phyloP scores from a whole-genome alignment of 768 basidiomycete genomes.

The Tulasnella calospora region DNA sequence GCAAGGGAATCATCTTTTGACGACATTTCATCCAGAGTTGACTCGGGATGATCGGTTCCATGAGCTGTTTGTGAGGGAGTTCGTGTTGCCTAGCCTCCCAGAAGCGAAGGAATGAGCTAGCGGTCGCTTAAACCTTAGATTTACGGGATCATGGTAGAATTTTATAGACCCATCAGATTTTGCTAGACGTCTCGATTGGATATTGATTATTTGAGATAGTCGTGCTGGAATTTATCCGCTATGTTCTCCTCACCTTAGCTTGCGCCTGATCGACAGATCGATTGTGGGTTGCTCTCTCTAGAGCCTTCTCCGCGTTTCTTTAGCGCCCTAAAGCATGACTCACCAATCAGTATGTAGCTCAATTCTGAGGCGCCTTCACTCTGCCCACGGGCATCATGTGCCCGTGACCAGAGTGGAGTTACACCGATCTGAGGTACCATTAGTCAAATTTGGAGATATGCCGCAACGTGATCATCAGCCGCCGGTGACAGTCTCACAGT shows the following conservation, averaged over 20 bases:
- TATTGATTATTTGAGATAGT: background rate
- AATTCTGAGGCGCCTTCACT: background rate
- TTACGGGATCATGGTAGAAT: background rate
- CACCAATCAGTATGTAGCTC: background rate
- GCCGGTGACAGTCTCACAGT: background rate
- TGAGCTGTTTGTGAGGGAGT: constrained; percentile 79
- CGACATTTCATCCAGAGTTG: constrained; percentile 92
- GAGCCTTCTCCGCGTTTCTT: background rate
- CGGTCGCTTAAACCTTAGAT: background rate
- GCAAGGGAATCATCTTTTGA: constrained; percentile 78
- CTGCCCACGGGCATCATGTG: too few species aligned
- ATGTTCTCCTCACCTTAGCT: background rate
- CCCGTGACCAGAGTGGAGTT: background rate
- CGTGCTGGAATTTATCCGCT: background rate
- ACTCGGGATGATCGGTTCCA: constrained; percentile 84
- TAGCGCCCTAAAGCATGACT: background rate
- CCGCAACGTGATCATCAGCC: background rate
- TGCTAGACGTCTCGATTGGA: background rate
- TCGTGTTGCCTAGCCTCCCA: constrained; percentile 42
- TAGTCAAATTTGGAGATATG: background rate
- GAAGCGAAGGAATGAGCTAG: background rate
- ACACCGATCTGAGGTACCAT: background rate
- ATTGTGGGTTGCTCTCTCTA: background rate
- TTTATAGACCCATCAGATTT: background rate
- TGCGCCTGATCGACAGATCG: background rate